These are phyloP conservation scores for Pterocarpus macrocarpus DNA, from an alignment of 306 rosid species.

Conservation along the genomic window DNA sequence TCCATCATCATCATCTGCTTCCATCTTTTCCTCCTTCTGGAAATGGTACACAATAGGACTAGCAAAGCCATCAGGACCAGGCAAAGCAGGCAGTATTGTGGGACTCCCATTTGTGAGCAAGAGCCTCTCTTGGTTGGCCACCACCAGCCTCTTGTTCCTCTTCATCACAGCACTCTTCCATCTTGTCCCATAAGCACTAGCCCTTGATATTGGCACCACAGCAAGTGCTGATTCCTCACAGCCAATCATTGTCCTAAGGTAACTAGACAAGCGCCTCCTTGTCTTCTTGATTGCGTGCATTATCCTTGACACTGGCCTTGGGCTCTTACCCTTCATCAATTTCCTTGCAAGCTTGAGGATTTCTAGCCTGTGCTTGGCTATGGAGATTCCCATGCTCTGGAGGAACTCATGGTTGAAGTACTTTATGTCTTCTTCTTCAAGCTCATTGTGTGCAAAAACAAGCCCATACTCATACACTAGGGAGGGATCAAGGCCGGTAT, in stretches of 20 bases:
- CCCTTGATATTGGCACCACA: constrained; percentile 69
- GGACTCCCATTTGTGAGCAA: constrained; percentile 81
- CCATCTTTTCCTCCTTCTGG: constrained; percentile 57
- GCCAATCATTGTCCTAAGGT: constrained; percentile 47
- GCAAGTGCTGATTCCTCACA: constrained; percentile 74
- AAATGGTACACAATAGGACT: constrained; percentile 70
- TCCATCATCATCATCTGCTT: constrained; percentile 55
- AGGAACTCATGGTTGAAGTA: constrained; percentile 98
- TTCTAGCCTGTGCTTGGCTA: constrained; percentile 94
- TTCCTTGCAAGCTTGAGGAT: constrained; percentile 82
- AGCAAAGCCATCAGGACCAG: constrained; percentile 57
- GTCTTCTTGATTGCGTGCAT: constrained; percentile 77
- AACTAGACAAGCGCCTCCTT: constrained; percentile 63
- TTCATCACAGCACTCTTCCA: constrained; percentile 66
- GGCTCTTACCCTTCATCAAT: constrained; percentile 51
- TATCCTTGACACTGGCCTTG: constrained; percentile 58
- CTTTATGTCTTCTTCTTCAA: constrained; percentile 81
- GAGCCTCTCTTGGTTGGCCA: constrained; percentile 60
- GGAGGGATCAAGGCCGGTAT: constrained; percentile 76
- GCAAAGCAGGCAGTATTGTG: constrained; percentile 48
- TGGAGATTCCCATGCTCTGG: constrained; percentile 95
- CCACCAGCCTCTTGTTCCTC: constrained; percentile 66
- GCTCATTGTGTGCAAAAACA: constrained; percentile 82
- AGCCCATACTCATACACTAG: constrained; percentile 88
- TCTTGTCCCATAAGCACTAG: constrained; percentile 51